Evolutionary conservation across 106 monocot genomes (phyloP).

Genomic region (Alisma plantagoaquatica): DNA sequence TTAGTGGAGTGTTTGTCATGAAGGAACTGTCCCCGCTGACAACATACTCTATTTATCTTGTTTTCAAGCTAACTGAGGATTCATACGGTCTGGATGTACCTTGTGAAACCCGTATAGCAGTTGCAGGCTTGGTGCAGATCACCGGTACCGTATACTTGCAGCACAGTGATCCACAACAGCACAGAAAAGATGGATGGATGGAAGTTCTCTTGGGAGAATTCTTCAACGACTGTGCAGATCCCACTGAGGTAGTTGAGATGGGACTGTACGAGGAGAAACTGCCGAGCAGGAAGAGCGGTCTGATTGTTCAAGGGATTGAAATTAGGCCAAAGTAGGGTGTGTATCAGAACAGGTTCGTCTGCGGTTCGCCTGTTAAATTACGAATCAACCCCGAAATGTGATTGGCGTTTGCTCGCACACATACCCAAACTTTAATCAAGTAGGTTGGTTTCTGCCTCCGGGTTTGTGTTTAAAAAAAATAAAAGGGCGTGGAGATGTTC

Average conservation of each 20-base stretch:
- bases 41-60: constrained; percentile 41
- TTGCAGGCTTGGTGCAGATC: too few species aligned
- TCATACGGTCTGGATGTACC: constrained; percentile 15
- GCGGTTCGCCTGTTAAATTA: too few species aligned
- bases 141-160: too few species aligned
- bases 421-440: too few species aligned
- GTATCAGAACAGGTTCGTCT: too few species aligned
- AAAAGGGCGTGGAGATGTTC: too few species aligned
- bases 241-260: constrained; percentile 1
- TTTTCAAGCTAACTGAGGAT: constrained; percentile 25
- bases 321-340: neutral
- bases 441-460: too few species aligned
- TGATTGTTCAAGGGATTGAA: constrained; percentile 2
- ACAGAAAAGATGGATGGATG: constrained; percentile 8
- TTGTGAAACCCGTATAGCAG: too few species aligned
- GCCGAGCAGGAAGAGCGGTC: constrained; percentile 2
- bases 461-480: too few species aligned
- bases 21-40: constrained; percentile 36
- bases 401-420: too few species aligned
- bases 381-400: too few species aligned
- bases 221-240: neutral
- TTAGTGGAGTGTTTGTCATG: constrained; percentile 25
- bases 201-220: constrained; percentile 4
- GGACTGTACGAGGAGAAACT: neutral
- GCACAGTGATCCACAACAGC: too few species aligned